Conservation (phyloP, 805 yeast species). For the Zygosaccharomyces siamensis region DNA sequence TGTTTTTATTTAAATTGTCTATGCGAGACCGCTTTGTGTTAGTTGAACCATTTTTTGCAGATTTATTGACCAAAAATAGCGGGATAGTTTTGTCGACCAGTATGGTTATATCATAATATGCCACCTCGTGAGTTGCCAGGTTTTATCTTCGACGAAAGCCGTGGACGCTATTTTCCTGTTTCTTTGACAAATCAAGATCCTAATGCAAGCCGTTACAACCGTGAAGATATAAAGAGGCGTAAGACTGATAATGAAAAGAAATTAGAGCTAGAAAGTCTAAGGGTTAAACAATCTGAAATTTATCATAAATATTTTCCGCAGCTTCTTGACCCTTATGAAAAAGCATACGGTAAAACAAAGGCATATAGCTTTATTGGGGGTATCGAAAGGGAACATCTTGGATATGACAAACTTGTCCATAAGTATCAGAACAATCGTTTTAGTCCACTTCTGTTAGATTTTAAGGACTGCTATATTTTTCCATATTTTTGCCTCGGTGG, state of each 20-base stretch:
- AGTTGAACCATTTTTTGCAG: too few species aligned
- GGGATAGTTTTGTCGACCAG: too few species aligned
- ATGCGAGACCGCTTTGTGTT: not conserved
- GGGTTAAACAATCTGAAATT: not conserved
- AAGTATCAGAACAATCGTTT: not conserved
- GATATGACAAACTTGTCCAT: not conserved
- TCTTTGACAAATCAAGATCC: constrained; percentile 4
- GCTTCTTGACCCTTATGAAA: constrained; percentile 10
- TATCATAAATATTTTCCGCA: constrained; percentile 1
- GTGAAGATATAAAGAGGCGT: constrained; percentile 13
- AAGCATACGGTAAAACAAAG: constrained; percentile 2
- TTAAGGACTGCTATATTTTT: not conserved
- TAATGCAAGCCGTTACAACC: constrained; percentile 5
- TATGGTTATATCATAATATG: not conserved
- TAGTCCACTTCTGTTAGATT: not conserved
- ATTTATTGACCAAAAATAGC: too few species aligned
- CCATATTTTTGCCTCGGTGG: not conserved
- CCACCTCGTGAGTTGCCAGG: constrained; percentile 26
- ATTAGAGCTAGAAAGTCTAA: not conserved
- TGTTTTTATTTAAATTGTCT: too few species aligned
- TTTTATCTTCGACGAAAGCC: constrained; percentile 25
- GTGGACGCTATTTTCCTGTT: constrained; percentile 24
- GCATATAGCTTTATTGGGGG: constrained; percentile 2
- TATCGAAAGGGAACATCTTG: constrained; percentile 6
- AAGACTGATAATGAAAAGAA: constrained; percentile 3